Percentiles rank a stretch among this genome's conserved stretches.
Evolutionary conservation across 306 rosid genomes (phyloP).

Genomic region (Rubus idaeus): DNA sequence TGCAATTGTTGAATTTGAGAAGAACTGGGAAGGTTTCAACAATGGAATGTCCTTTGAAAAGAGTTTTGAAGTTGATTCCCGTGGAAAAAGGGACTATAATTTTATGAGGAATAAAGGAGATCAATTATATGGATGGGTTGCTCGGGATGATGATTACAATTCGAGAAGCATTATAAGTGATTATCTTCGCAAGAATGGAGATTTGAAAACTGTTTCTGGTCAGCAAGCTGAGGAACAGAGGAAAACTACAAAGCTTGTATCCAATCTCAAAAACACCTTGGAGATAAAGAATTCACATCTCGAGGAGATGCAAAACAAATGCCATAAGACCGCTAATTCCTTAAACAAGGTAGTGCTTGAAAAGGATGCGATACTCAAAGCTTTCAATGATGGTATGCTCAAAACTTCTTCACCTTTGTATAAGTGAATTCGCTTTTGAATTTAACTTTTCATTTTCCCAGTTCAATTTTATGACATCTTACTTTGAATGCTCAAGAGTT

Average conservation of each 20-base stretch:
- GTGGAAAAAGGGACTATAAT: slow-evolving; percentile 57
- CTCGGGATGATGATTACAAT: slow-evolving; percentile 43
- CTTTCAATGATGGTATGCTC: slow-evolving; percentile 49
- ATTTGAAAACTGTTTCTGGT: slow-evolving; percentile 41
- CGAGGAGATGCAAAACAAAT: slow-evolving; percentile 43
- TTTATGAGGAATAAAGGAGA: slow-evolving; percentile 31
- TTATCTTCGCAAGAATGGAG: slow-evolving; percentile 44
- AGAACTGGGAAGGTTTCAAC: slow-evolving; percentile 69
- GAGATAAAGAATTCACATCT: slow-evolving; percentile 42
- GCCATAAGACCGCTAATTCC: slow-evolving; percentile 32
- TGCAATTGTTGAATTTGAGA: slow-evolving; percentile 61
- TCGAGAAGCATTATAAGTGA: slow-evolving; percentile 24
- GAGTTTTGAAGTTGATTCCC: slow-evolving; percentile 41
- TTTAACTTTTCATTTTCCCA: not conserved
- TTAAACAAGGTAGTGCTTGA: slow-evolving; percentile 39
- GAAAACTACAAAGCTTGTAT: slow-evolving; percentile 45
- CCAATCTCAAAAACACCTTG: slow-evolving; percentile 47
- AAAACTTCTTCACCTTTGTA: not conserved
- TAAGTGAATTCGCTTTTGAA: not conserved
- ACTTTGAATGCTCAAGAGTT: slow-evolving; percentile 15
- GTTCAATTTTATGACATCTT: slow-evolving; percentile 20
- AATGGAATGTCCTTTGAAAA: slow-evolving; percentile 65
- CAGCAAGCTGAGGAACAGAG: slow-evolving; percentile 46
- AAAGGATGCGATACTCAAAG: slow-evolving; percentile 45
- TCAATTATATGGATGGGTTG: slow-evolving; percentile 68